These are phyloP conservation scores for Meripilus lineatus DNA, from an alignment of 1,284 basidiomycete species.

Conservation along the genomic window DNA sequence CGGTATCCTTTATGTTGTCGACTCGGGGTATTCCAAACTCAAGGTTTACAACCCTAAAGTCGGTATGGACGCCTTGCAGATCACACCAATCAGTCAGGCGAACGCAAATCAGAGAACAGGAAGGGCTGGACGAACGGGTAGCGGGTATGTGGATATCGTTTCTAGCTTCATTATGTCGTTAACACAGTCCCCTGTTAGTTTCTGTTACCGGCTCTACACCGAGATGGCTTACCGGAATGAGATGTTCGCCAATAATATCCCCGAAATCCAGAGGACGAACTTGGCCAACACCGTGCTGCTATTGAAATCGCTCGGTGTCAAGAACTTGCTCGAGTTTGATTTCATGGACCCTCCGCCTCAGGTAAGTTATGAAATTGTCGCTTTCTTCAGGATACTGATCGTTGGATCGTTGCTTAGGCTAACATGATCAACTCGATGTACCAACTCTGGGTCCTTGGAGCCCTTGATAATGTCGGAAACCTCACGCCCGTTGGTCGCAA, in stretches of 20 bases:
- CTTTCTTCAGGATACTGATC: conserved; percentile 10
- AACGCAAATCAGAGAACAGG: conserved; percentile 96
- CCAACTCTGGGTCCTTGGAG: conserved; percentile 97
- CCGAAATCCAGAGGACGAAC: conserved; percentile 97
- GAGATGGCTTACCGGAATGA: conserved; percentile 98
- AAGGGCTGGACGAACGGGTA: conserved; percentile 94
- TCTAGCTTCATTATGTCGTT: not conserved
- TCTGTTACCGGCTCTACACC: conserved; percentile 96
- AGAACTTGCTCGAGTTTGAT: conserved; percentile 96
- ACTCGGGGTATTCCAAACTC: conserved; percentile 94
- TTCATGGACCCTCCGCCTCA: conserved; percentile 99
- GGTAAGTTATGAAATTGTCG: conserved; percentile 48
- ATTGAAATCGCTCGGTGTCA: conserved; percentile 98
- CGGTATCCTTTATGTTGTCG: conserved; percentile 96
- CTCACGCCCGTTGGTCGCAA: conserved; percentile 89
- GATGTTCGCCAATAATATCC: conserved; percentile 94
- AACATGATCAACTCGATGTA: conserved; percentile 99
- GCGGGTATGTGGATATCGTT: conserved; percentile 53
- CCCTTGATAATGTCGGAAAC: conserved; percentile 96
- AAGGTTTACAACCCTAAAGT: conserved; percentile 99
- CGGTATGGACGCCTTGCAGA: conserved; percentile 98
- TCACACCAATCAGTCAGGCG: conserved; percentile 97
- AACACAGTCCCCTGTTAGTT: conserved; percentile 39
- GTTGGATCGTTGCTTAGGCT: conserved; percentile 48
- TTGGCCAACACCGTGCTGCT: conserved; percentile 90